phyloP scores from a whole-genome alignment of 305 asterid genomes.

The Solanum hybrid region DNA sequence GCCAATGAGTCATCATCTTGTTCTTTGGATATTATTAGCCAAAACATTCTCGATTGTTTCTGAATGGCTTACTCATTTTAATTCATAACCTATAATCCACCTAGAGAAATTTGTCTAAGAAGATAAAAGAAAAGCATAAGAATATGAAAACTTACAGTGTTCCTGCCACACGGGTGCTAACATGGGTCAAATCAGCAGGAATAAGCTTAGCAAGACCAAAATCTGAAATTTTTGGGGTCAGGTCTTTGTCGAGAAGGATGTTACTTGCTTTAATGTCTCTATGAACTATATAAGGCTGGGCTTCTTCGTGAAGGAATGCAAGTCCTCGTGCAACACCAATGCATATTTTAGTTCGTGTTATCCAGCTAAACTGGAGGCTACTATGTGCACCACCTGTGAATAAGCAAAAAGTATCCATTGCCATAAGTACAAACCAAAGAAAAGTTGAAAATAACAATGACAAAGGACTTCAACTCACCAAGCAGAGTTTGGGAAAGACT shows the following conservation, averaged over 20 bases:
- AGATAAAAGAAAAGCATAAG: background rate
- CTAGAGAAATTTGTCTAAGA: background rate
- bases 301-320: slow-evolving; percentile 71
- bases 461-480: slow-evolving; percentile 28
- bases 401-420: background rate
- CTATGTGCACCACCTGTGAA: slow-evolving; percentile 35
- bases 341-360: slow-evolving; percentile 49
- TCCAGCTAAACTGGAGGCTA: slow-evolving; percentile 47
- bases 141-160: slow-evolving; percentile 48
- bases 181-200: slow-evolving; percentile 55
- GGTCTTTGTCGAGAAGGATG: slow-evolving; percentile 74
- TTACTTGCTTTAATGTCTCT: slow-evolving; percentile 88
- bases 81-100: background rate
- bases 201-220: slow-evolving; percentile 88
- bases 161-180: slow-evolving; percentile 88
- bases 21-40: background rate
- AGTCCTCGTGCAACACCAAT: slow-evolving; percentile 77
- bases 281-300: slow-evolving; percentile 63
- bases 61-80: background rate
- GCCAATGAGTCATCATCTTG: background rate
- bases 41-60: background rate
- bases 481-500: slow-evolving; percentile 88
- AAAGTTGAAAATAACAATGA: background rate
- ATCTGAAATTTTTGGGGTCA: slow-evolving; percentile 75
- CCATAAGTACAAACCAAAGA: background rate